These are phyloP conservation scores for Eutrema salsugineum DNA, from an alignment of 441 rosid species.

Conservation along the genomic window DNA sequence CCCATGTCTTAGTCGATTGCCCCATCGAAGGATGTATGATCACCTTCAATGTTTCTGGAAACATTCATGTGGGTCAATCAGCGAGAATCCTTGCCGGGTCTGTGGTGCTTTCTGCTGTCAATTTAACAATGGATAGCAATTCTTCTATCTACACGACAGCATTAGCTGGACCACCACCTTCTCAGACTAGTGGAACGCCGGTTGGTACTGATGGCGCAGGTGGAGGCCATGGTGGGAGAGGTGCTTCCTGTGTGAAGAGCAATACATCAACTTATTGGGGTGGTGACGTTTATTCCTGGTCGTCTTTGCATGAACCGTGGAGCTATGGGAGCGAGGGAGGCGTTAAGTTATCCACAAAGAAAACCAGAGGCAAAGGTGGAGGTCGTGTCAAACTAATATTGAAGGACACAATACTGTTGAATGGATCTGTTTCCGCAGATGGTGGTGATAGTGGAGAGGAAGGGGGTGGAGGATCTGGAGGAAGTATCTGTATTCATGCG, in stretches of 20 bases:
- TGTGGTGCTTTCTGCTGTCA: constrained; percentile 59
- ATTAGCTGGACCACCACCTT: constrained; percentile 84
- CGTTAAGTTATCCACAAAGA: constrained; percentile 43
- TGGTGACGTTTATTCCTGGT: constrained; percentile 98
- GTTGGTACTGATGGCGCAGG: constrained; percentile 82
- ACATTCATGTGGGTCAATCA: constrained; percentile 65
- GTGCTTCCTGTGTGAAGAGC: constrained; percentile 84
- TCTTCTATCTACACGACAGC: constrained; percentile 78
- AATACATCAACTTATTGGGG: constrained; percentile 77
- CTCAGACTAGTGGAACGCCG: constrained; percentile 99
- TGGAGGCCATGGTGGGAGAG: constrained; percentile 99
- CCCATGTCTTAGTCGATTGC: constrained; percentile 69
- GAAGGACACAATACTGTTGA: constrained; percentile 64
- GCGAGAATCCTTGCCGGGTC: constrained; percentile 74
- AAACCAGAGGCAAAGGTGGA: constrained; percentile 86
- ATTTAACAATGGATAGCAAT: constrained; percentile 56
- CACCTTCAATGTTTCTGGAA: constrained; percentile 73
- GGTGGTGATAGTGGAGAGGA: constrained; percentile 80
- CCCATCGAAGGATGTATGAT: constrained; percentile 69
- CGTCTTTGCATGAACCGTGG: constrained; percentile 83
- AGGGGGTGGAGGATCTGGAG: constrained; percentile 99
- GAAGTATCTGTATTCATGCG: constrained; percentile 68
- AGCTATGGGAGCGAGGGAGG: constrained; percentile 97
- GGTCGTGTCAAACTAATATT: constrained; percentile 71
- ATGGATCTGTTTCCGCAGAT: constrained; percentile 77